Percentiles rank a stretch among this genome's conserved stretches.
Conservation (phyloP, 2,329 filamentous ascomycete genomes). For the Trichophyton verrucosum region DNA sequence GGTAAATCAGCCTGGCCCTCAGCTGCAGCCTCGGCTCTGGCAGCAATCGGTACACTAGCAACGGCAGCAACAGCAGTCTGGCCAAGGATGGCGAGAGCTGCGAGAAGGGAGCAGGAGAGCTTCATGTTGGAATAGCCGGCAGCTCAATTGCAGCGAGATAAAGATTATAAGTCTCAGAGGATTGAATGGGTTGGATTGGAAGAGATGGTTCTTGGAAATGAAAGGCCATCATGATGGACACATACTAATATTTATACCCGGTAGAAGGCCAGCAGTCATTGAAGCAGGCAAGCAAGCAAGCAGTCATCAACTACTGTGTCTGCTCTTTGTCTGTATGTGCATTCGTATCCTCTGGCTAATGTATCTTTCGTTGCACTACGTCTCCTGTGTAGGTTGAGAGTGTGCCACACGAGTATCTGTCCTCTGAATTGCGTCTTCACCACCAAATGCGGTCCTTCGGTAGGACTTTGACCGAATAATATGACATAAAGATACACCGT, state of each 20-base stretch:
- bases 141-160: background rate
- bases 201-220: background rate
- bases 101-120: background rate
- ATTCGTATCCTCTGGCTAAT: background rate
- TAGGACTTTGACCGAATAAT: background rate
- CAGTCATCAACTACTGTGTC: background rate
- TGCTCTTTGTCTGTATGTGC: background rate
- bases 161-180: background rate
- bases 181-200: background rate
- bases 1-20: background rate
- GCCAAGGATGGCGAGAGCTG: background rate
- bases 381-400: background rate
- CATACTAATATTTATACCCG: background rate
- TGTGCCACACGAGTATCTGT: background rate
- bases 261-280: too few species aligned
- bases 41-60: background rate
- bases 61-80: conserved; percentile 1
- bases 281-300: background rate
- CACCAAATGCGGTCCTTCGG: background rate
- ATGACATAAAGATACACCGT: background rate
- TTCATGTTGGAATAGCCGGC: background rate
- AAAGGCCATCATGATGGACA: background rate
- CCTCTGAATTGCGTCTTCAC: background rate
- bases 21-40: background rate
- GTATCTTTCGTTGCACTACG: background rate